Evolutionary conservation across 371 early-diverging fungal species (phyloP).

Genomic region (Syncephalis plumigaleata): DNA sequence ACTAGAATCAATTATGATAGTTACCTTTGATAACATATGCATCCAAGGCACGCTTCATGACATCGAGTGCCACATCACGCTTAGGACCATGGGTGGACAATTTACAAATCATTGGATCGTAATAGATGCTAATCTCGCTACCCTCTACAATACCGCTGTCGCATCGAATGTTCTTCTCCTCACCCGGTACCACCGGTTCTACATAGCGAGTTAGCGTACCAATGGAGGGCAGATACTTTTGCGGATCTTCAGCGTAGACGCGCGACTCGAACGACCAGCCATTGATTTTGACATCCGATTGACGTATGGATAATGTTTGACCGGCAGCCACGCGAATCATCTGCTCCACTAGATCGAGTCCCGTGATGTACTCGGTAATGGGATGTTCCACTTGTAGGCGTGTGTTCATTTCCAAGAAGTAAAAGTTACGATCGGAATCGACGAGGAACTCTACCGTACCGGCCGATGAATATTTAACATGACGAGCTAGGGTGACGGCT

Average conservation of each 20-base stretch:
- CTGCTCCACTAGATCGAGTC: slow-evolving; percentile 83
- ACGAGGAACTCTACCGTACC: slow-evolving; percentile 81
- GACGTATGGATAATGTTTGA: slow-evolving; percentile 29
- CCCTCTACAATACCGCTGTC: slow-evolving; percentile 72
- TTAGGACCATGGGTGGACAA: slow-evolving; percentile 70
- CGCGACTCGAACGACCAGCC: slow-evolving; percentile 81
- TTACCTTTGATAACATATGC: slow-evolving; percentile 73
- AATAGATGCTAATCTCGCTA: slow-evolving; percentile 66
- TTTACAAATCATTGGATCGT: slow-evolving; percentile 78
- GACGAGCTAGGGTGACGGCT: slow-evolving; percentile 60
- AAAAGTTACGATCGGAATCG: slow-evolving; percentile 52
- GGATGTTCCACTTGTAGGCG: slow-evolving; percentile 94
- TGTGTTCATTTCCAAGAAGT: slow-evolving; percentile 82
- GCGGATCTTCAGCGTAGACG: slow-evolving; percentile 83
- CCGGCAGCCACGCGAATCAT: slow-evolving; percentile 69
- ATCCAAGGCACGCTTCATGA: slow-evolving; percentile 74
- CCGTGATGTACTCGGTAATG: slow-evolving; percentile 88
- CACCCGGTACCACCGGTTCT: slow-evolving; percentile 26
- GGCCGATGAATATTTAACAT: slow-evolving; percentile 68
- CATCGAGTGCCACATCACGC: slow-evolving; percentile 52
- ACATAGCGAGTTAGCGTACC: slow-evolving; percentile 70
- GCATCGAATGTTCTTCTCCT: slow-evolving; percentile 44
- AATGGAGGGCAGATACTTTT: slow-evolving; percentile 76
- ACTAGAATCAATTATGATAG: neutral
- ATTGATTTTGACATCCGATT: slow-evolving; percentile 36